Percentiles rank a stretch among this genome's conserved stretches.
phyloP scores from a whole-genome alignment of 768 basidiomycete genomes.

The Cubamyces sp. region DNA sequence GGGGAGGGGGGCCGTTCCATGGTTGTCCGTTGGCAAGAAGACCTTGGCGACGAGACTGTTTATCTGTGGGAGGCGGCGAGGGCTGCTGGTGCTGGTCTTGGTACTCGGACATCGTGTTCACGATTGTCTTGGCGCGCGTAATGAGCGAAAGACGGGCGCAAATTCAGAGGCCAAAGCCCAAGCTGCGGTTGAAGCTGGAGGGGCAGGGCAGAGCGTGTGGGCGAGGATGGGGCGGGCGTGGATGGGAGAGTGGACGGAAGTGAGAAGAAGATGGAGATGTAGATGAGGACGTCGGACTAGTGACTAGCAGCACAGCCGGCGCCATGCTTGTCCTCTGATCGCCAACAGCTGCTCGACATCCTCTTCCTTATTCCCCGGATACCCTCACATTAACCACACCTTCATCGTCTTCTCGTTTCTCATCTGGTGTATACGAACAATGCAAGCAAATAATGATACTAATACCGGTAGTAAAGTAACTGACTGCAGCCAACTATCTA shows the following conservation, averaged over 20 bases:
- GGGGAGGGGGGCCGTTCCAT: conserved; percentile 13
- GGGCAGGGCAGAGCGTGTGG: background rate
- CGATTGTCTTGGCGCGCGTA: background rate
- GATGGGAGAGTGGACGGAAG: background rate
- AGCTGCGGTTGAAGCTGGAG: background rate
- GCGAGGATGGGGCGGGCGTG: background rate
- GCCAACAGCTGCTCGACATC: background rate
- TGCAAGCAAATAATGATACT: conserved; percentile 16
- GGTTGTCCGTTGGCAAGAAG: conserved; percentile 20
- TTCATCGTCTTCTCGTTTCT: too few species aligned
- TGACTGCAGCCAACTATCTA: background rate
- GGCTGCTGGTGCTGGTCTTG: conserved; percentile 14
- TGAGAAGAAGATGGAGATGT: background rate
- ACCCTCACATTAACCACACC: background rate
- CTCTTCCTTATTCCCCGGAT: background rate
- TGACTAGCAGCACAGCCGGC: conserved; percentile 5
- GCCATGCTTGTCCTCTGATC: background rate
- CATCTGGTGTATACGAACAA: too few species aligned
- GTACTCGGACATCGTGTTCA: conserved; percentile 24
- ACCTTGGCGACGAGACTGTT: conserved; percentile 24
- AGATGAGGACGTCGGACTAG: background rate
- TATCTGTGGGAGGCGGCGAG: conserved; percentile 17
- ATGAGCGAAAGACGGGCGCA: background rate
- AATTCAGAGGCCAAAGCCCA: background rate
- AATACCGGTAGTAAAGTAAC: background rate